Evolutionary conservation across 1,139 yeast genomes (phyloP), one percentile per base, ranked within the genome.

Genomic region (Petasospora fabianii): DNA sequence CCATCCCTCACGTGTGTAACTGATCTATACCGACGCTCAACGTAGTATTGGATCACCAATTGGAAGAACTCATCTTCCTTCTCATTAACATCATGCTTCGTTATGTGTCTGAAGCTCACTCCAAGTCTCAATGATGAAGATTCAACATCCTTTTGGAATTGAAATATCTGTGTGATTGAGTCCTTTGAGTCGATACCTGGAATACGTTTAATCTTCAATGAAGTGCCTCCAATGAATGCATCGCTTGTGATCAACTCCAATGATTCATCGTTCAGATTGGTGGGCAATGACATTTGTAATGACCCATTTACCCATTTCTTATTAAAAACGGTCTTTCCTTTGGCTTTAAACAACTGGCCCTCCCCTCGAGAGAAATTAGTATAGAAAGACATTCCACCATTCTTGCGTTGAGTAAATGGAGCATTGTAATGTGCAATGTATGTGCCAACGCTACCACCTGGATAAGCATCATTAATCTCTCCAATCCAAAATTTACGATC

Each of bases 401-500:
- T 39, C 3, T 24, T 34, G 2, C 26, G 34, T n/a, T 27, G 24
- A 33, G 35, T 50, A 6, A 54, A 41, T 1, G 60, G 55, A 1
- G 55, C 41, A 1, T 47, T 33, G 24, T 39, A 33, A 11, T 36
- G 44, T 3, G 34, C 24, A 10, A 55, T 43, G 34, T 47, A 50
- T 2, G 49, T 35, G 2, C 49, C 26, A 3, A 56, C 50, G 19
- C 56, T 42, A 3, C 57, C 58, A 32, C 44, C 38, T 11, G 48
- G 48, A 22, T 43, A 27, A 6, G 42, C 38, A 34, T 47, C 46
- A 36, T 37, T 34, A 9, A 45, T 40, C 15, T 46, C 50, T 15
- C 61, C 64, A 18, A 54, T 41, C 71, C 71, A 66, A 36, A 64
- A 62, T 27, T 59, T 54, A 4, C 57, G 51, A 40, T 66, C 71